phyloP scores from a whole-genome alignment of 1,284 basidiomycete species.

The Microbotryomycetes sp. region DNA sequence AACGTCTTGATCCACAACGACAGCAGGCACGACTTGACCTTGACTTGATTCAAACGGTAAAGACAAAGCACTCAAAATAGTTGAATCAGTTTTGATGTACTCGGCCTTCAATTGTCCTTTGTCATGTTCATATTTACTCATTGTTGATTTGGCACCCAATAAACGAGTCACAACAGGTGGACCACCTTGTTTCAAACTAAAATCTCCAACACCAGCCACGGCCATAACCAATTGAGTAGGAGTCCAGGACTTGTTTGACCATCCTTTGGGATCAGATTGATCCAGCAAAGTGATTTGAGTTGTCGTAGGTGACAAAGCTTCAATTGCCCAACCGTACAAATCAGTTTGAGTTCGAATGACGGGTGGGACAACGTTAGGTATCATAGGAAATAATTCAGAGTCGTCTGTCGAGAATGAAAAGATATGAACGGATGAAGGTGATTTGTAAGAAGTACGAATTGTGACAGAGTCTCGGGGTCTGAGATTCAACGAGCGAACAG shows the following conservation, averaged over 20 bases:
- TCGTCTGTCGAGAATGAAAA: slow-evolving; percentile 95
- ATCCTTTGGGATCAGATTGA: slow-evolving; percentile 94
- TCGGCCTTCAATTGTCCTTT: slow-evolving; percentile 73
- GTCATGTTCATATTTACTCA: slow-evolving; percentile 80
- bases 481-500: slow-evolving; percentile 23
- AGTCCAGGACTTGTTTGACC: slow-evolving; percentile 91
- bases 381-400: slow-evolving; percentile 70
- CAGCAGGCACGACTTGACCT: slow-evolving; percentile 1
- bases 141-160: slow-evolving; percentile 64
- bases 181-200: slow-evolving; percentile 81
- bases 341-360: slow-evolving; percentile 91
- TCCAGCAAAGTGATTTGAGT: slow-evolving; percentile 90
- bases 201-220: slow-evolving; percentile 45
- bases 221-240: slow-evolving; percentile 69
- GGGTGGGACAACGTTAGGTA: slow-evolving; percentile 63
- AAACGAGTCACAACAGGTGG: slow-evolving; percentile 83
- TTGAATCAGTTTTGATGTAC: slow-evolving; percentile 54
- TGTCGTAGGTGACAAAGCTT: slow-evolving; percentile 89
- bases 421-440: slow-evolving; percentile 87
- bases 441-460: slow-evolving; percentile 94
- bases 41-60: neutral
- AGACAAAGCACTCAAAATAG: slow-evolving; percentile 6
- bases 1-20: slow-evolving; percentile 27
- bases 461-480: slow-evolving; percentile 85
- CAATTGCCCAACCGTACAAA: slow-evolving; percentile 94